These are phyloP conservation scores for Diaporthe sp. DNA, from an alignment of 2,329 filamentous ascomycete species.

Conservation along the genomic window DNA sequence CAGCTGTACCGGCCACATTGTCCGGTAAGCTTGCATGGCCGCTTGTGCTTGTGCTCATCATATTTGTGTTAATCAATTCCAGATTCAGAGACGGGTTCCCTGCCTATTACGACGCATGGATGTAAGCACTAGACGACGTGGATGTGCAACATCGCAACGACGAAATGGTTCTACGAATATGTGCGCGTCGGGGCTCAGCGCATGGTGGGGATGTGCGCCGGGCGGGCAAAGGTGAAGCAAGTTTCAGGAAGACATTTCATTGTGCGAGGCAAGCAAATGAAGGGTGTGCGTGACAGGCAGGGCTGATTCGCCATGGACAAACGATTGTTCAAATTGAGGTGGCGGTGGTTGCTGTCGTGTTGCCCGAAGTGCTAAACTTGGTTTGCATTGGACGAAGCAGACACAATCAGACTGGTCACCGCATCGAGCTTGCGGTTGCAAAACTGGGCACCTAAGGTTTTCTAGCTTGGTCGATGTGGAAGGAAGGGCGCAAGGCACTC, in stretches of 20 bases:
- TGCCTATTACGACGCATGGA: neutral
- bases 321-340: neutral
- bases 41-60: neutral
- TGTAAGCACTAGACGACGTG: slow-evolving; percentile 17
- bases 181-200: neutral
- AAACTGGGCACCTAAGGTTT: neutral
- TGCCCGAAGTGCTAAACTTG: neutral
- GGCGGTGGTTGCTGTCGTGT: neutral
- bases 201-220: neutral
- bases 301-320: neutral
- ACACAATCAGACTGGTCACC: too few species aligned
- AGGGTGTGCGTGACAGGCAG: neutral
- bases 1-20: too few species aligned
- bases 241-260: neutral
- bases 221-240: neutral
- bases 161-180: neutral
- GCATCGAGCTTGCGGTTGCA: neutral
- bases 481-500: neutral
- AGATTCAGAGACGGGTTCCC: neutral
- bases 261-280: neutral
- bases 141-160: neutral
- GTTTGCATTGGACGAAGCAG: neutral
- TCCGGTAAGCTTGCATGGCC: neutral
- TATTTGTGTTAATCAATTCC: neutral
- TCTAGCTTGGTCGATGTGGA: too few species aligned